Evolutionary conservation across 2,329 filamentous ascomycete species (phyloP).

Genomic region (Plectosphaerella cucumerina): DNA sequence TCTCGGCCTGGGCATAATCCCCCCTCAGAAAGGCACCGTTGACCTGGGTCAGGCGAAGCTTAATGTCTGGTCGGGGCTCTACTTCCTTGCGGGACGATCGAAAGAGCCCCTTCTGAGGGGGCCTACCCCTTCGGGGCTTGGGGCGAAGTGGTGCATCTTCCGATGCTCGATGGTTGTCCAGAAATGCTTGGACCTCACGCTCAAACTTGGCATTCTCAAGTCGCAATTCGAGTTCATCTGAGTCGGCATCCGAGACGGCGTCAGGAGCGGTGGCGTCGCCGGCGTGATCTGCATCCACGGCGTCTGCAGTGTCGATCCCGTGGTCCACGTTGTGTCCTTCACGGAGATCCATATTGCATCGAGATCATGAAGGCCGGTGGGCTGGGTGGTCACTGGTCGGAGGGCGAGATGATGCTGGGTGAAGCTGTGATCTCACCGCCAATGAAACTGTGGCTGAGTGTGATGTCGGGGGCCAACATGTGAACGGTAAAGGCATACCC

Average conservation of each 20-base stretch:
- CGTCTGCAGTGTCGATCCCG: no score
- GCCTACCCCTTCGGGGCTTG: constrained; percentile 13
- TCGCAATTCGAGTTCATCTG: constrained; percentile 38
- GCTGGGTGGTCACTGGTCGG: no score
- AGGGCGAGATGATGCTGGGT: background rate
- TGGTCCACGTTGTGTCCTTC: no score
- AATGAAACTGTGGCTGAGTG: no score
- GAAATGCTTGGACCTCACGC: constrained; percentile 34
- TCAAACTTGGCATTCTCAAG: constrained; percentile 39
- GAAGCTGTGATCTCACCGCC: no score
- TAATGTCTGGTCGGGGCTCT: constrained; percentile 69
- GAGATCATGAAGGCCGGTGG: no score
- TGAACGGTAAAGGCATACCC: no score
- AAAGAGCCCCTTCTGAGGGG: constrained; percentile 15
- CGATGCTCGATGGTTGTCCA: constrained; percentile 29
- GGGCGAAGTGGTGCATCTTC: background rate
- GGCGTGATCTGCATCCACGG: background rate
- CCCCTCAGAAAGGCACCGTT: constrained; percentile 63
- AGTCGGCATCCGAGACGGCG: constrained; percentile 35
- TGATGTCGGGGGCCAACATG: no score
- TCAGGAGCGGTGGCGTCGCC: constrained; percentile 12
- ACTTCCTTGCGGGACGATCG: constrained; percentile 55
- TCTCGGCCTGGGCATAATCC: constrained; percentile 56
- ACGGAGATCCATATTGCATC: no score
- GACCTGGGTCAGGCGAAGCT: constrained; percentile 60